Evolutionary conservation across 306 rosid genomes (phyloP).

Genomic region (Castanea mollissima): DNA sequence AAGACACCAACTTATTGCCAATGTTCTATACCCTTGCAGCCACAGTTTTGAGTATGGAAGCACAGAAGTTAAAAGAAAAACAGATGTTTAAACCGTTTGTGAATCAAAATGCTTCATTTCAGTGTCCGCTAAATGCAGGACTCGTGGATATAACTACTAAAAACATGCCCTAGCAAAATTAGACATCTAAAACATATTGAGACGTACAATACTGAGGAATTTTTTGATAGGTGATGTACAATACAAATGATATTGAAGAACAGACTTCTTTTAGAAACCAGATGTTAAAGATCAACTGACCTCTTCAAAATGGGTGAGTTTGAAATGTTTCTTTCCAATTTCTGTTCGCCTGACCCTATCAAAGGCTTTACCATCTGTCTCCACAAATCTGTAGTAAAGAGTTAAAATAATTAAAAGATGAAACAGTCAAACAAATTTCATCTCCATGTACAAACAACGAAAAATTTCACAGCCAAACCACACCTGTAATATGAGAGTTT

Average conservation of each 20-base stretch:
- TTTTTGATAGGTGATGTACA: not conserved
- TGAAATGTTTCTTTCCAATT: constrained; percentile 91
- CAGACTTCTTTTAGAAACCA: not conserved
- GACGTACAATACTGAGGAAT: not conserved
- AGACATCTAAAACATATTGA: not conserved
- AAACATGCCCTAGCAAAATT: not conserved
- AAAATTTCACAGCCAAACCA: constrained; percentile 26
- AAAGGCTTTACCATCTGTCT: constrained; percentile 91
- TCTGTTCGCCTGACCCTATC: constrained; percentile 94
- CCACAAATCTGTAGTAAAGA: constrained; percentile 74
- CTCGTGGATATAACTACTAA: not conserved
- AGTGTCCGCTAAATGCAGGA: not conserved
- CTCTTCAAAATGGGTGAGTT: constrained; percentile 98
- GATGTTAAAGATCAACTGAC: constrained; percentile 37
- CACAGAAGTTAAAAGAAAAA: not conserved
- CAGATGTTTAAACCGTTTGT: not conserved
- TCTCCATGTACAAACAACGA: not conserved
- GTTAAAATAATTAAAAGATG: constrained; percentile 1
- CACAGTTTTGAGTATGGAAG: not conserved
- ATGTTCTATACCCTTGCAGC: not conserved
- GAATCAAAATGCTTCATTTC: not conserved
- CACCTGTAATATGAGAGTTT: constrained; percentile 97
- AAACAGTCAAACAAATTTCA: constrained; percentile 11
- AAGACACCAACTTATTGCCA: not conserved
- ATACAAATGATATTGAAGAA: not conserved